Base-by-base conservation (phyloP, 352 stramenopile species). In the Phytophthora sp. region DNA sequence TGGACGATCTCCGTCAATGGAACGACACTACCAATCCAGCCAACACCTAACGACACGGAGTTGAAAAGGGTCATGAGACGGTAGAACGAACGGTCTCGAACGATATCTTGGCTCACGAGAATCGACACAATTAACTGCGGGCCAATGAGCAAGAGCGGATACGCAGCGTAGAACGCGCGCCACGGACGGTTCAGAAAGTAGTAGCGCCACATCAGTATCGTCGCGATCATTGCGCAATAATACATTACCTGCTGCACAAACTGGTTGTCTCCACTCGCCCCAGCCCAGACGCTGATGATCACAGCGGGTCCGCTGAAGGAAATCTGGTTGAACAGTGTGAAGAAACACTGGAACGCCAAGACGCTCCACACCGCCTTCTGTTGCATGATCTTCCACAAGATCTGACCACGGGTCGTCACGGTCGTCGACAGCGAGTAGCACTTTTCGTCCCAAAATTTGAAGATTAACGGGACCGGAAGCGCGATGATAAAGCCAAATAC, bases 361-460 rank as follows among this genome's bases (percentile, higher is more conserved):
- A 80, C 71, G 7, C 63, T 74, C 76, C 79, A 85, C 53, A 85
- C 69, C 0, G 76, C 79, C 30, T 82, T 84, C 51, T 85, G 76
- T 55, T 84, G 76, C 71, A 85, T 76, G 56, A 85, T 74, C 41
- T 76, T 77, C 79, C 74, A 84, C 13, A 83, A 56, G 18, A 84
- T 79, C 54, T 72, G 64, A 2, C 60, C 67, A 1, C 71, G 74
- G 5, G 74, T 66, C 52, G 76, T 80, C 56, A 87, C 50, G 2
- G 76, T 57, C 2, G 65, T 80, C 15, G 75, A 71, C 1, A 84
- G 58, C 1, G 76, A 79, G 60, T 84, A 82, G 24, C 41, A 53
- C n/a, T 84, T 71, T 24, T 86, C 78, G 0, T 82, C 39, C 75
- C 76, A 87, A 42, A 63, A 74, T 26, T 66, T 66, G 31, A 65